phyloP scores from a whole-genome alignment of 768 basidiomycete species.

The Asterophora lycoperdoides region DNA sequence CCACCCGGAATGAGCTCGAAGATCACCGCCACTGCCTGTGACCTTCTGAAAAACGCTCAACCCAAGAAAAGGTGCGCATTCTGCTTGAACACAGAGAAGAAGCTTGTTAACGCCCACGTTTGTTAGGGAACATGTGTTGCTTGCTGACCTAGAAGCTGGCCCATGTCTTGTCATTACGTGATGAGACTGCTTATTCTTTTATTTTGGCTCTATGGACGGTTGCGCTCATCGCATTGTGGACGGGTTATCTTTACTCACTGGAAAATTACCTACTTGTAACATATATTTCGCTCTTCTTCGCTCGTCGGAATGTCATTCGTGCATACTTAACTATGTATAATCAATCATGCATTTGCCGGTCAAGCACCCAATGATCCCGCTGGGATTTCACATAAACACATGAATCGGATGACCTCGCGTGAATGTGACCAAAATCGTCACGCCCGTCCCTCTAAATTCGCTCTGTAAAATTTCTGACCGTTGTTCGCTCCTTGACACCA shows the following conservation, averaged over 20 bases:
- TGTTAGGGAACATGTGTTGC: conserved; percentile 15
- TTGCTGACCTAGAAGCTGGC: conserved; percentile 48
- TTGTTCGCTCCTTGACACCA: conserved; percentile 13
- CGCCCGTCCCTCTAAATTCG: conserved; percentile 12
- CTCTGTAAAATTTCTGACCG: conserved; percentile 15
- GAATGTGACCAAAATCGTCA: conserved; percentile 15
- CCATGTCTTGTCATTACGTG: conserved; percentile 57
- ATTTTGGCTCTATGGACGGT: conserved; percentile 2
- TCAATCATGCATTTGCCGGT: neutral
- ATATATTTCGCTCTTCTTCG: neutral
- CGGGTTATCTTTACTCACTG: conserved; percentile 2
- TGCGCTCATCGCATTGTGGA: conserved; percentile 1
- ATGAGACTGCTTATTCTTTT: conserved; percentile 1
- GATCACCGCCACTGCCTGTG: conserved; percentile 39
- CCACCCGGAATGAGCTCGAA: conserved; percentile 39
- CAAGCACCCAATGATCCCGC: neutral
- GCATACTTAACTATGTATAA: too few relatives aligned
- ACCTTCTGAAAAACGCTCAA: conserved; percentile 42
- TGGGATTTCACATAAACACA: conserved; percentile 9
- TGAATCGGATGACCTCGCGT: conserved; percentile 5
- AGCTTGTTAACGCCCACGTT: neutral
- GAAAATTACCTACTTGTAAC: conserved; percentile 5
- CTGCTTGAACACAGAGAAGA: neutral
- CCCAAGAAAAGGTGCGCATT: conserved; percentile 34
- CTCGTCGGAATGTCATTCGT: neutral